Conservation (phyloP, 768 basidiomycete species). For the Kwoniella dendrophila region DNA sequence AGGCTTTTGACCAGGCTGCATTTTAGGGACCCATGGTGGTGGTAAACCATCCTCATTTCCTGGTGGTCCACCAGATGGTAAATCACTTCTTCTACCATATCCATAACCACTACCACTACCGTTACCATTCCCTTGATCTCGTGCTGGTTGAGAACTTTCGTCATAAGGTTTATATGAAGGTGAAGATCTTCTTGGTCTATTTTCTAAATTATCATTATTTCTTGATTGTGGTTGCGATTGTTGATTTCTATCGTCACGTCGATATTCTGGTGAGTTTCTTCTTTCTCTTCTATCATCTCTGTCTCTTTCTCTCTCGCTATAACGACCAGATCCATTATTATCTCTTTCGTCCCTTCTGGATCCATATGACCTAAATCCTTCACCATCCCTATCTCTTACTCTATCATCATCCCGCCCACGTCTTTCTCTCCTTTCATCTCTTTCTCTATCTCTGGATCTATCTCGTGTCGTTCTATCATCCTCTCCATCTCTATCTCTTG, state of each 20-base stretch:
- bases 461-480: constrained; percentile 8
- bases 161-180: constrained; percentile 26
- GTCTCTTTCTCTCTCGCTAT: constrained; percentile 13
- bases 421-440: constrained; percentile 1
- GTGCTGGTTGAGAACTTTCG: constrained; percentile 5
- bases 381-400: constrained; percentile 14
- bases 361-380: constrained; percentile 19
- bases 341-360: constrained; percentile 16
- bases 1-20: constrained; percentile 10
- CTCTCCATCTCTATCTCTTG: background rate
- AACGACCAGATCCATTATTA: too few relatives aligned
- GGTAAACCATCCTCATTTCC: constrained; percentile 1
- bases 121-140: too few relatives aligned
- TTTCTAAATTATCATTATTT: constrained; percentile 8
- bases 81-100: constrained; percentile 24
- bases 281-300: constrained; percentile 1
- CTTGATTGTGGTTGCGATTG: too few relatives aligned
- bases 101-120: constrained; percentile 22
- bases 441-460: constrained; percentile 5
- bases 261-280: constrained; percentile 1
- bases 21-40: constrained; percentile 15
- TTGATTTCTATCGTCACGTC: too few relatives aligned
- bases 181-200: constrained; percentile 24
- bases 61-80: constrained; percentile 4
- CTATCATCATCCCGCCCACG: constrained; percentile 5